A percentile compares a stretch with the other conserved stretches of the same genome.
phyloP scores from a whole-genome alignment of 2,329 filamentous ascomycete genomes.

The Calonectria crousiana region DNA sequence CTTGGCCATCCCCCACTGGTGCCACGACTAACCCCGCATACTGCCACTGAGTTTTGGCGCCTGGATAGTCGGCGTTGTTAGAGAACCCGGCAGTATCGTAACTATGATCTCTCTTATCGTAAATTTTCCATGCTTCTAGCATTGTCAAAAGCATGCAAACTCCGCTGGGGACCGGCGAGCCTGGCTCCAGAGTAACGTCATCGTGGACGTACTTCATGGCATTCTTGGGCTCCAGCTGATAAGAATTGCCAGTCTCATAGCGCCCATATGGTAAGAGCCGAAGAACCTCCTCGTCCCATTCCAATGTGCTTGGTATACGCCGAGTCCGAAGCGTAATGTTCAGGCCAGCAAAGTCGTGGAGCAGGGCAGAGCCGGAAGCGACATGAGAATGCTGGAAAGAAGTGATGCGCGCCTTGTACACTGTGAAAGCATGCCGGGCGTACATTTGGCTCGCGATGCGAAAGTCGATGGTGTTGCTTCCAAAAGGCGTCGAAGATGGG shows the following conservation, averaged over 20 bases:
- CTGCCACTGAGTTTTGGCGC: not conserved
- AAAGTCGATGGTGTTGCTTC: slow-evolving; percentile 17
- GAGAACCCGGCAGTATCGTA: not conserved
- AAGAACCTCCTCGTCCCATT: slow-evolving; percentile 20
- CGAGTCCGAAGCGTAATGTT: slow-evolving; percentile 14
- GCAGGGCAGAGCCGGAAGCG: not conserved
- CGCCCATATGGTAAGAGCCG: slow-evolving; percentile 6
- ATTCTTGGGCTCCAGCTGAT: slow-evolving; percentile 2
- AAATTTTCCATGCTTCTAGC: not conserved
- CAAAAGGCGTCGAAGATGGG: not conserved
- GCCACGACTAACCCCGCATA: not conserved
- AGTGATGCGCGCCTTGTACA: not conserved
- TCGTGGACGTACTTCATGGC: slow-evolving; percentile 22
- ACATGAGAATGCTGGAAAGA: slow-evolving; percentile 4
- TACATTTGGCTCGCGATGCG: slow-evolving; percentile 7
- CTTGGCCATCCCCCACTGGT: not conserved
- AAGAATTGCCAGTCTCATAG: not conserved
- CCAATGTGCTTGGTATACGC: slow-evolving; percentile 12
- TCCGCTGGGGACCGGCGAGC: not conserved
- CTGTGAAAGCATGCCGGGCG: not conserved
- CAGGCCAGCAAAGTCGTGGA: slow-evolving; percentile 9
- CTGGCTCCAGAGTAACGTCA: not conserved
- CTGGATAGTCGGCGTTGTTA: not conserved
- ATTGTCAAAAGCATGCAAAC: slow-evolving; percentile 19
- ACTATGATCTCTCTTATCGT: not conserved